phyloP scores from a whole-genome alignment of 192 early-diverging fungal genomes.

The Backusella parvicylindrica region DNA sequence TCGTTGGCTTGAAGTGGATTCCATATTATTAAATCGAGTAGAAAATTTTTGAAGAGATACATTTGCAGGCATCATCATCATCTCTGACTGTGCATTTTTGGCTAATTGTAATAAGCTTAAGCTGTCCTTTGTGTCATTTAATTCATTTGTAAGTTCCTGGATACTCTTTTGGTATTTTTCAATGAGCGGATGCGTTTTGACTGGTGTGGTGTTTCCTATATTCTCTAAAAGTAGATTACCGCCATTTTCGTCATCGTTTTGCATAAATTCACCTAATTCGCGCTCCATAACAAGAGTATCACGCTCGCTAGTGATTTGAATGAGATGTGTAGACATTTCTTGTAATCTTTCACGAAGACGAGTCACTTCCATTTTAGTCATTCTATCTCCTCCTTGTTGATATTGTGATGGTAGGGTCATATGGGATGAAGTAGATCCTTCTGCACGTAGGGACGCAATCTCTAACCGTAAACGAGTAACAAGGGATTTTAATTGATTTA shows the following conservation, averaged over 20 bases:
- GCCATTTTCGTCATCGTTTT: conserved; percentile 28
- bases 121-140: conserved; percentile 31
- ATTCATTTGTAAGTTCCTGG: conserved; percentile 16
- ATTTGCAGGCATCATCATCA: neutral
- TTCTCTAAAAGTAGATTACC: conserved; percentile 11
- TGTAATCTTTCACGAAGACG: conserved; percentile 47
- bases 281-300: conserved; percentile 51
- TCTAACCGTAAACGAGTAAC: conserved; percentile 52
- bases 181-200: conserved; percentile 33
- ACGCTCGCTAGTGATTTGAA: conserved; percentile 44
- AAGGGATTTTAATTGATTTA: conserved; percentile 51
- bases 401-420: conserved; percentile 17
- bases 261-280: conserved; percentile 28
- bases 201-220: neutral
- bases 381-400: conserved; percentile 39
- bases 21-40: neutral
- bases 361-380: conserved; percentile 35
- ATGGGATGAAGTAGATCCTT: conserved; percentile 16
- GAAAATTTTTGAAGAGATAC: neutral
- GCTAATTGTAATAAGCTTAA: conserved; percentile 7
- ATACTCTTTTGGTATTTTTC: conserved; percentile 28
- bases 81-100: neutral
- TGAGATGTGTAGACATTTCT: conserved; percentile 35
- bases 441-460: conserved; percentile 39
- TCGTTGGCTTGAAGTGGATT: neutral